Percentiles rank a stretch among this genome's conserved stretches.
Conservation (phyloP, 1,284 basidiomycete species). For the Microbotryum lychnidis-dioicae region DNA sequence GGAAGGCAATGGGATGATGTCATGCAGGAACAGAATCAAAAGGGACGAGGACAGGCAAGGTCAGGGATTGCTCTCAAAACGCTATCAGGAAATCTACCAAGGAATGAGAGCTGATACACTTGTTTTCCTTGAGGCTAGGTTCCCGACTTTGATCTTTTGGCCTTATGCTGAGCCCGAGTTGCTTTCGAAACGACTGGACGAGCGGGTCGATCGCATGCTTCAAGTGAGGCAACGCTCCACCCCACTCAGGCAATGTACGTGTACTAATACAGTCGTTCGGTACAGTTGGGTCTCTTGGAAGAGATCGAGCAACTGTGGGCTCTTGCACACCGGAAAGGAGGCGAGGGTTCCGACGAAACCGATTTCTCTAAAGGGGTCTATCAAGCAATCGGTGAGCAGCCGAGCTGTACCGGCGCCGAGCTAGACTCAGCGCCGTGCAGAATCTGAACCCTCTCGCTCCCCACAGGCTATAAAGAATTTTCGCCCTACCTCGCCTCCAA, state of each 20-base stretch:
- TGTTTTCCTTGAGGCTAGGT: conserved; percentile 47
- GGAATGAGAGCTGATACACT: conserved; percentile 18
- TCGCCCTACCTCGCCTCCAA: conserved; percentile 50
- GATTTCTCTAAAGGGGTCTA: conserved; percentile 79
- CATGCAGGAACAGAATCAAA: conserved; percentile 53
- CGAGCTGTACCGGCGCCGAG: not conserved
- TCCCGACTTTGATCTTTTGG: conserved; percentile 82
- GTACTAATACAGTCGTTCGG: not conserved
- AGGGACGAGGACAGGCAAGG: conserved; percentile 46
- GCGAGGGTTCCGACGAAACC: conserved; percentile 26
- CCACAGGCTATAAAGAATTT: conserved; percentile 82
- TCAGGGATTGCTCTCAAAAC: conserved; percentile 7
- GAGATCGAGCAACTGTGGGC: conserved; percentile 58
- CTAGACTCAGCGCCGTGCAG: not conserved
- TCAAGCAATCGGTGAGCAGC: conserved; percentile 76
- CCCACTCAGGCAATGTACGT: too few relatives aligned
- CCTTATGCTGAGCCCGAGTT: conserved; percentile 65
- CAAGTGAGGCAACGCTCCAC: conserved; percentile 46
- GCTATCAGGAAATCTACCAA: conserved; percentile 33
- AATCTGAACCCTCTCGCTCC: too few relatives aligned
- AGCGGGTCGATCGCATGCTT: conserved; percentile 82
- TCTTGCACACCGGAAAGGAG: conserved; percentile 34
- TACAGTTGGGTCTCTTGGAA: conserved; percentile 67
- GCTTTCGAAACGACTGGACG: conserved; percentile 63
- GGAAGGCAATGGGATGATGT: conserved; percentile 60